Conservation (phyloP, 2,329 filamentous ascomycete species). For the Neofusicoccum sp. region DNA sequence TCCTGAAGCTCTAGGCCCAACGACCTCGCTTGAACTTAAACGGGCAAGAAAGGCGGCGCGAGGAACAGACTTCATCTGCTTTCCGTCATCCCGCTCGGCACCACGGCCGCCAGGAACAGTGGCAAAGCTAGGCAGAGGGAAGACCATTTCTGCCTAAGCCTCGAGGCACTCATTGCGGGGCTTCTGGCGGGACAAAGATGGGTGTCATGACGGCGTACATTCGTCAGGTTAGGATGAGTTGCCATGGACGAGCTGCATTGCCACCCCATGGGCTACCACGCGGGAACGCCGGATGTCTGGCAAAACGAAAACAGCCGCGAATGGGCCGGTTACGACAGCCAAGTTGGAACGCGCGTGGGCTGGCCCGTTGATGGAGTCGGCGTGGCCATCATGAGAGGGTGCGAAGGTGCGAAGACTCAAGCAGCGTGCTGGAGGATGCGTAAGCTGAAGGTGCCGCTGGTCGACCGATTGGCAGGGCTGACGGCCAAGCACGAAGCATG, state of each 20-base stretch:
- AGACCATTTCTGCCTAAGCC: neutral
- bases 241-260: neutral
- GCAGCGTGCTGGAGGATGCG: neutral
- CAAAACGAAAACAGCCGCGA: neutral
- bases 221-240: neutral
- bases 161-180: neutral
- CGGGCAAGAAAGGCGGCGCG: neutral
- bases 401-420: neutral
- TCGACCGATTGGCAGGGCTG: neutral
- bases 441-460: neutral
- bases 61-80: neutral
- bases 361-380: neutral
- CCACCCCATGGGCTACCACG: neutral
- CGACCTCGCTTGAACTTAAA: neutral
- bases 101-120: neutral
- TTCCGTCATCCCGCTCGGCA: neutral
- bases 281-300: neutral
- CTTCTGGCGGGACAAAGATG: neutral
- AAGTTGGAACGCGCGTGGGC: neutral
- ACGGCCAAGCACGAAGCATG: neutral
- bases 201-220: slow-evolving; percentile 4
- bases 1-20: neutral
- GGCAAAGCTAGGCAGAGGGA: neutral
- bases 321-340: neutral
- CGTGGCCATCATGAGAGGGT: neutral